These are phyloP conservation scores for Pouteria glomerata DNA, from an alignment of 148 eudicot genomes.

Conservation along the genomic window DNA sequence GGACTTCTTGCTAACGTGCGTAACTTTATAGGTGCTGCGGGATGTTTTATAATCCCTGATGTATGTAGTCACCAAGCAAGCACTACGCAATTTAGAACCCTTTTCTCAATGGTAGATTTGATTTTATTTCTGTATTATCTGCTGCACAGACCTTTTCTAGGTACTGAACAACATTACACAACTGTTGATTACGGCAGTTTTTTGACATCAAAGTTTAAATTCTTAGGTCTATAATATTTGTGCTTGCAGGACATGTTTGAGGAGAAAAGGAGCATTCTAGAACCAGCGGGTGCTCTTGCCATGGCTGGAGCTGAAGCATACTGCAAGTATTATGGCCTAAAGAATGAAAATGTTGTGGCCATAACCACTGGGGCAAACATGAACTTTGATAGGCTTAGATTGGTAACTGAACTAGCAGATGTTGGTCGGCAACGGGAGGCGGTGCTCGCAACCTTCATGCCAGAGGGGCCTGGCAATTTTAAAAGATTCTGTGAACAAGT, in stretches of 20 bases:
- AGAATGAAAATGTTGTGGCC: slow-evolving; percentile 75
- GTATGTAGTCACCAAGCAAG: neutral
- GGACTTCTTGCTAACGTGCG: no score
- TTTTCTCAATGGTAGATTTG: neutral
- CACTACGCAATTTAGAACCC: neutral
- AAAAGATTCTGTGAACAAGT: slow-evolving; percentile 72
- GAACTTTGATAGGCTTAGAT: slow-evolving; percentile 93
- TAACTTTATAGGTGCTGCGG: neutral
- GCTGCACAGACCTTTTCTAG: neutral
- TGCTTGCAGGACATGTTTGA: slow-evolving; percentile 83
- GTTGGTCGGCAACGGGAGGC: slow-evolving; percentile 97
- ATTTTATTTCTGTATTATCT: neutral
- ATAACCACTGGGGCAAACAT: slow-evolving; percentile 96
- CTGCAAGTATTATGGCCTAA: slow-evolving; percentile 80
- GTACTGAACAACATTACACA: neutral
- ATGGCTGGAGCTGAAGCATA: slow-evolving; percentile 99
- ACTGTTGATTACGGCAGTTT: no score
- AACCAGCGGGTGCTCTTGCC: slow-evolving; percentile 98
- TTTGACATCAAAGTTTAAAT: no score
- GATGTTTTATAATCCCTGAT: neutral
- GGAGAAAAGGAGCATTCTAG: slow-evolving; percentile 95
- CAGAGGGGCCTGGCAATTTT: slow-evolving; percentile 88
- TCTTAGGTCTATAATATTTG: neutral
- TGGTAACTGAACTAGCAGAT: slow-evolving; percentile 97
- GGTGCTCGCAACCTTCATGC: slow-evolving; percentile 86